Conservation (phyloP, 2,329 filamentous ascomycete species). For the Epichloe baconii region DNA sequence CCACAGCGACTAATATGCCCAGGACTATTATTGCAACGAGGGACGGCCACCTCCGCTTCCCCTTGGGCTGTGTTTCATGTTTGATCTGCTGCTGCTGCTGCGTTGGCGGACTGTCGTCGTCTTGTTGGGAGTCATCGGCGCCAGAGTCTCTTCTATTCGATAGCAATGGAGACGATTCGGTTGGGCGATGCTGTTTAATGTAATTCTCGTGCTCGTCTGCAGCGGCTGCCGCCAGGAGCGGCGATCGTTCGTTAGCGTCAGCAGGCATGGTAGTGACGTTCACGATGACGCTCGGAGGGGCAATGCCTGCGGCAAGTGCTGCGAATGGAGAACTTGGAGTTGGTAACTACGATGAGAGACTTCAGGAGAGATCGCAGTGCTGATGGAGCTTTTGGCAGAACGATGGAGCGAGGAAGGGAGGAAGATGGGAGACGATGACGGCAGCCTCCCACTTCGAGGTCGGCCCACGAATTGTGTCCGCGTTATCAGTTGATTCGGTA, state of each 20-base stretch:
- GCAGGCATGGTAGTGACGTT: constrained; percentile 26
- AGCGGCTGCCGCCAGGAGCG: constrained; percentile 26
- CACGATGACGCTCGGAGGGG: background rate
- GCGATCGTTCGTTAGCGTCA: constrained; percentile 26
- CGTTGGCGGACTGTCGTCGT: constrained; percentile 9
- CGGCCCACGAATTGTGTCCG: background rate
- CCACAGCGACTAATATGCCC: constrained; percentile 46
- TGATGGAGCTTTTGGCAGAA: background rate
- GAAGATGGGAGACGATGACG: background rate
- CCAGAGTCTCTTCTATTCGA: constrained; percentile 12
- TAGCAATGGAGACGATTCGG: constrained; percentile 42
- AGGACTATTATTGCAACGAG: constrained; percentile 59
- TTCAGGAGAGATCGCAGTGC: background rate
- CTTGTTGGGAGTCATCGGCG: constrained; percentile 19
- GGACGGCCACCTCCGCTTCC: constrained; percentile 53
- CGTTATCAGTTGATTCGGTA: background rate
- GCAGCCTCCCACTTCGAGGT: background rate
- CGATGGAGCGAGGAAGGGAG: background rate
- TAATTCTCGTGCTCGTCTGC: constrained; percentile 15
- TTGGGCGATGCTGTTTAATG: constrained; percentile 7
- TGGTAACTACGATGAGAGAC: background rate
- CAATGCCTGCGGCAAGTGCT: background rate
- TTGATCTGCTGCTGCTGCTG: constrained; percentile 15
- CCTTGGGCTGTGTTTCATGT: constrained; percentile 14
- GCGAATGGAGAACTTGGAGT: background rate